Base-by-base conservation (phyloP, 257 asterid genomes). In the Rauvolfia tetraphylla region DNA sequence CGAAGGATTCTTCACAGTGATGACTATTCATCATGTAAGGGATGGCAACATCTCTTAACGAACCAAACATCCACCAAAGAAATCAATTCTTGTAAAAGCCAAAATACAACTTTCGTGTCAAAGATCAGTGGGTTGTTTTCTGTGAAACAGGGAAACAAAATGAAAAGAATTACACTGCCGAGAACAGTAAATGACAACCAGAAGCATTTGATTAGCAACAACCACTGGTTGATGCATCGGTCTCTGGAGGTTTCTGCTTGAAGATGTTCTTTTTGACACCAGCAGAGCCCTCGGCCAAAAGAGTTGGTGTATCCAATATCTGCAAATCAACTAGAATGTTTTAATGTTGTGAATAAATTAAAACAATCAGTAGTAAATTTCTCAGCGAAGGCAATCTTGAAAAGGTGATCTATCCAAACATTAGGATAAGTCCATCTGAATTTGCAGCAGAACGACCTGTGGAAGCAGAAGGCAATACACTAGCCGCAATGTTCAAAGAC, bases 241-340 rank as follows among this genome's bases (percentile, higher is more conserved):
- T 27, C 78, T 87, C 96, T 1, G 96, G 90, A 51, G 97, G 93
- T 81, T 90, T 93, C 92, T 95, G 97, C 84, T 85, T 95, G 84
- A 95, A 91, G 78, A 95, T 95, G 89, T 95, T 95, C 87, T 82
- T 91, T 81, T 85, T 93, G 46, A 81, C 87, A 14, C 93, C 93
- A 20, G 90, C 84, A 39, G 95, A 88, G 75, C 97, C 97, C 82
- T 91, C 97, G 1, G 92, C 92, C 85, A 93, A 77, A 39, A 95
- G 98, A 76, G 90, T 85, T 3, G 98, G 99, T 5, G 95, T 92
- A 49, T 95, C 99, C 93, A 93, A 79, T 54, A 95, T 93, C 99
- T 95, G 92, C 76, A 79, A 53, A 70, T 38, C 58, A 67, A 75
- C 57, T 42, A 13, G 49, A 39, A 67, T 25, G 31, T 75, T 25